phyloP scores from a whole-genome alignment of 2,329 filamentous ascomycete genomes.

The Epicoccum sorghinum region DNA sequence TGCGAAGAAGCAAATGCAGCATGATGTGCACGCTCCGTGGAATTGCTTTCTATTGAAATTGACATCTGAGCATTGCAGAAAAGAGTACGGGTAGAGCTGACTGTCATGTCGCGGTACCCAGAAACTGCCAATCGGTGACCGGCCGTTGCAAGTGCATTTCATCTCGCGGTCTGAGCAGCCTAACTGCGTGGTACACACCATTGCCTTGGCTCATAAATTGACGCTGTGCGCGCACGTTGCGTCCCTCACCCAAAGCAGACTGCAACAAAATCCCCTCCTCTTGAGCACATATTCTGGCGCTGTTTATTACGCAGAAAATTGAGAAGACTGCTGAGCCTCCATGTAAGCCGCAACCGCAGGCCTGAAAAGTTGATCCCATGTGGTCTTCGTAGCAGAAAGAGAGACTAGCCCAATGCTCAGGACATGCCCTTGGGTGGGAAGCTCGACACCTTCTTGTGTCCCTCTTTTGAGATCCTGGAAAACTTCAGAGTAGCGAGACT shows the following conservation, averaged over 20 bases:
- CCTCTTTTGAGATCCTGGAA: conserved; percentile 72
- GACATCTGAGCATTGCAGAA: not conserved
- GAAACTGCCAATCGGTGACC: not conserved
- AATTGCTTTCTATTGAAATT: not conserved
- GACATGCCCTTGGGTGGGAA: conserved; percentile 71
- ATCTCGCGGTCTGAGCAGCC: not conserved
- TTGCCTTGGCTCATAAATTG: not conserved
- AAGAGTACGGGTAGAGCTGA: no score
- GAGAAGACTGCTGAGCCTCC: not conserved
- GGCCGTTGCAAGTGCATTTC: not conserved
- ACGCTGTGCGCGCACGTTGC: not conserved
- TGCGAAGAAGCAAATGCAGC: not conserved
- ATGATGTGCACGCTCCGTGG: not conserved
- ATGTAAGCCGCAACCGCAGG: not conserved
- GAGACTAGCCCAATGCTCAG: conserved; percentile 23
- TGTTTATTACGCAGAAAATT: no score
- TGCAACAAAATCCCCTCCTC: not conserved
- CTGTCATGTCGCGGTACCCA: no score
- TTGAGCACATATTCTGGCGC: not conserved
- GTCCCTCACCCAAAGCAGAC: not conserved
- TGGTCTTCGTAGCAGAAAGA: not conserved
- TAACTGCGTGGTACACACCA: not conserved
- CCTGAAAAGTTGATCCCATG: not conserved
- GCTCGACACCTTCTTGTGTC: conserved; percentile 69
- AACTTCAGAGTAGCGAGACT: conserved; percentile 78